phyloP scores from a whole-genome alignment of 768 basidiomycete genomes.

The Suillus brevipes region DNA sequence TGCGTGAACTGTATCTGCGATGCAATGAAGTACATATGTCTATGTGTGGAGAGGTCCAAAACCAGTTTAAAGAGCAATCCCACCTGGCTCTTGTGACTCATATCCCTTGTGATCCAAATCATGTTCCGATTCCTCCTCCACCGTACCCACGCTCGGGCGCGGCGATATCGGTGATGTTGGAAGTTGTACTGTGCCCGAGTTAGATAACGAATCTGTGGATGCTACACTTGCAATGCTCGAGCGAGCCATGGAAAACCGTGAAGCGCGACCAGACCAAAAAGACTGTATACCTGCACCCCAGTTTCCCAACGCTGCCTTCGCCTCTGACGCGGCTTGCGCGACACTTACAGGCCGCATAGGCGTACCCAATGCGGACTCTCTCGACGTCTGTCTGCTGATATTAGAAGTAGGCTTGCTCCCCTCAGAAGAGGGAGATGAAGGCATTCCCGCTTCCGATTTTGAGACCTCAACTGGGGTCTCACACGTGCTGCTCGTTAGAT shows the following conservation, averaged over 20 bases:
- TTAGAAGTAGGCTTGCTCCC: constrained; percentile 16
- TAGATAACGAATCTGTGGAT: constrained; percentile 25
- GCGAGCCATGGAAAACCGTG: constrained; percentile 40
- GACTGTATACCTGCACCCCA: constrained; percentile 51
- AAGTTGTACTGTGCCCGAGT: constrained; percentile 11
- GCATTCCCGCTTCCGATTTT: constrained; percentile 26
- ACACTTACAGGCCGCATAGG: constrained; percentile 26
- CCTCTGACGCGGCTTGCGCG: constrained; percentile 33
- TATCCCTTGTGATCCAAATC: constrained; percentile 18
- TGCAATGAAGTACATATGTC: constrained; percentile 4
- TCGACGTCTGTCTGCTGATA: constrained; percentile 24
- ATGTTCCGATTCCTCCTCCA: constrained; percentile 27
- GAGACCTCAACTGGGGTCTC: constrained; percentile 30
- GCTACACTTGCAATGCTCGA: constrained; percentile 25
- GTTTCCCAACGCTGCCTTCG: constrained; percentile 36
- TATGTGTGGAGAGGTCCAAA: not conserved
- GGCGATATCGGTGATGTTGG: constrained; percentile 15
- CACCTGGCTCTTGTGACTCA: constrained; percentile 21
- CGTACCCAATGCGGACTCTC: constrained; percentile 24
- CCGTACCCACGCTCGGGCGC: constrained; percentile 23
- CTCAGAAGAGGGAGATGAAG: constrained; percentile 14
- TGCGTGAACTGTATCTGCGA: constrained; percentile 9
- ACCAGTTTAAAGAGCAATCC: constrained; percentile 30
- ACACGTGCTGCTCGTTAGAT: constrained; percentile 19
- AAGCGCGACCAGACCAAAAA: constrained; percentile 43